Percentiles rank a stretch among this genome's conserved stretches.
phyloP scores from a whole-genome alignment of 495 filamentous ascomycete species.

The Podospora conica region DNA sequence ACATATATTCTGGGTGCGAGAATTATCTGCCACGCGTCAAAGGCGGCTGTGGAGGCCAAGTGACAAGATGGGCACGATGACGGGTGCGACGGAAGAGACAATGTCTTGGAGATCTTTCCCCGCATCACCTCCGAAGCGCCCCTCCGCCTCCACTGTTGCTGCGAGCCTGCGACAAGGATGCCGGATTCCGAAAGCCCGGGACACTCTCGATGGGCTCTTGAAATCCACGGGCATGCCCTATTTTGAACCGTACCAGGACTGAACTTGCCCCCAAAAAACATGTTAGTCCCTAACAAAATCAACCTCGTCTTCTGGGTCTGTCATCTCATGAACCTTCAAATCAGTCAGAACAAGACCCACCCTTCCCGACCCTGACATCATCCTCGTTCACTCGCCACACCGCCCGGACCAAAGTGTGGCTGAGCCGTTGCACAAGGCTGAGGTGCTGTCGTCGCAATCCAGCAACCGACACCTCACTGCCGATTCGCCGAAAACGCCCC shows the following conservation, averaged over 20 bases:
- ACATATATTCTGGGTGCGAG: background rate
- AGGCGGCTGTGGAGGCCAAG: background rate
- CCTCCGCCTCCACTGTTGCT: background rate
- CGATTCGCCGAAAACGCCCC: background rate
- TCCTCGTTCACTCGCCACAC: slow-evolving; percentile 8
- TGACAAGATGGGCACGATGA: background rate
- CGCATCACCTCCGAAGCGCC: background rate
- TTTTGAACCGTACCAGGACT: background rate
- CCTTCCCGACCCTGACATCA: slow-evolving; percentile 13
- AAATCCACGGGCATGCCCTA: background rate
- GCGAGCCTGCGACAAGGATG: background rate
- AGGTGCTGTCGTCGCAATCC: background rate
- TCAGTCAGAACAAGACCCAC: background rate
- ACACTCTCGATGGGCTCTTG: background rate
- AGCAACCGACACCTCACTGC: background rate
- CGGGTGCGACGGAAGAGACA: background rate
- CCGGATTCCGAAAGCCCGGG: background rate
- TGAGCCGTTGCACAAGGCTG: slow-evolving; percentile 3
- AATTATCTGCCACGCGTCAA: slow-evolving; percentile 4
- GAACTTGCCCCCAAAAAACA: no score
- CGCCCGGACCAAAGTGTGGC: slow-evolving; percentile 11
- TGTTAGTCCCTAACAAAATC: no score
- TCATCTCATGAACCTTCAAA: no score
- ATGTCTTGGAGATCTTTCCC: slow-evolving; percentile 1
- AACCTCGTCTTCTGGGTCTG: no score